These are phyloP conservation scores for Peltaster fructicola DNA, from an alignment of 2,329 filamentous ascomycete genomes.

Conservation along the genomic window DNA sequence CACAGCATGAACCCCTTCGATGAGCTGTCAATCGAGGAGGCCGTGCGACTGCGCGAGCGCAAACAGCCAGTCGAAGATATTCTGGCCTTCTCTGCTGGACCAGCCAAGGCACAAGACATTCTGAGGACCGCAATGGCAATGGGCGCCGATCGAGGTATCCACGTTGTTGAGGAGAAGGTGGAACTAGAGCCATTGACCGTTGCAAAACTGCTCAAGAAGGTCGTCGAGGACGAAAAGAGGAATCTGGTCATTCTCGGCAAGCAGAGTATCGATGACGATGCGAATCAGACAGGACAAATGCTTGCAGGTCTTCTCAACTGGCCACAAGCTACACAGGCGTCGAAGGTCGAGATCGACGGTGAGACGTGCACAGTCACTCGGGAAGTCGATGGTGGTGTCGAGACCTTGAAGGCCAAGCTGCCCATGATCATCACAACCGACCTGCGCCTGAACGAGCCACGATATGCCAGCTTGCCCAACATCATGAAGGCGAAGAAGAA, in stretches of 20 bases:
- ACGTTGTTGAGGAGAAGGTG: conserved; percentile 51
- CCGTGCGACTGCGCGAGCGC: conserved; percentile 83
- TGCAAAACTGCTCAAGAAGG: conserved; percentile 67
- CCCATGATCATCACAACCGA: conserved; percentile 94
- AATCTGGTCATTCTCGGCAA: conserved; percentile 92
- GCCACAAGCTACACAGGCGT: conserved; percentile 89
- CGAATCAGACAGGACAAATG: conserved; percentile 95
- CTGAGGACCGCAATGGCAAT: conserved; percentile 96
- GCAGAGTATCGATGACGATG: conserved; percentile 95
- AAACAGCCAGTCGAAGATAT: conserved; percentile 69
- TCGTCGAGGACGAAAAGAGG: conserved; percentile 67
- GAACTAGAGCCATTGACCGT: conserved; percentile 81
- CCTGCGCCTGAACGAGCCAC: conserved; percentile 79
- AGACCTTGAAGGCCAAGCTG: conserved; percentile 71
- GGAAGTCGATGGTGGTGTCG: conserved; percentile 89
- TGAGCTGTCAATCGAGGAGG: conserved; percentile 93
- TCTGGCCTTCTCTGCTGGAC: conserved; percentile 72
- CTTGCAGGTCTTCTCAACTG: conserved; percentile 80
- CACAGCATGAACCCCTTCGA: conserved; percentile 99
- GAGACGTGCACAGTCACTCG: conserved; percentile 61
- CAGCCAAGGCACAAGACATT: conserved; percentile 70
- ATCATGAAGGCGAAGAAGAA: conserved; percentile 99
- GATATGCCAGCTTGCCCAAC: conserved; percentile 89
- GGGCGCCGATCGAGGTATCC: conserved; percentile 84
- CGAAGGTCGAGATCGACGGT: conserved; percentile 58